A percentile compares a stretch with the other conserved stretches of the same genome.
Conservation (phyloP, 768 basidiomycete genomes). For the Phylloporus scabripes region DNA sequence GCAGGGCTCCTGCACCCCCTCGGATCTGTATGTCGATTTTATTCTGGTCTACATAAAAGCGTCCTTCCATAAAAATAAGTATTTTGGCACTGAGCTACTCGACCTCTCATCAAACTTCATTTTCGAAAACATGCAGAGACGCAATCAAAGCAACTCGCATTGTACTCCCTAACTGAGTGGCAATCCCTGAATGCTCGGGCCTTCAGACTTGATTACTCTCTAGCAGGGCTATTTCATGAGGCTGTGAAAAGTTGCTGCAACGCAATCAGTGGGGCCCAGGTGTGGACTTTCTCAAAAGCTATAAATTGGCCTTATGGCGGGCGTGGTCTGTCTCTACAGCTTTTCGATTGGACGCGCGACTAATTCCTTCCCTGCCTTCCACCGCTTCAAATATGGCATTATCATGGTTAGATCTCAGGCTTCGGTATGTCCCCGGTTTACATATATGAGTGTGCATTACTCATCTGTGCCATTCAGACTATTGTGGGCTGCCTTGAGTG, state of each 20-base stretch:
- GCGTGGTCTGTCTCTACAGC: background rate
- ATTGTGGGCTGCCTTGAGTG: slow-evolving; percentile 9
- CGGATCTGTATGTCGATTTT: background rate
- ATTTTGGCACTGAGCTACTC: background rate
- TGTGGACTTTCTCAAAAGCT: slow-evolving; percentile 2
- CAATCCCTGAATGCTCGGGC: slow-evolving; percentile 9
- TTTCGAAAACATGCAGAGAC: slow-evolving; percentile 11
- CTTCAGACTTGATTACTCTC: slow-evolving; percentile 17
- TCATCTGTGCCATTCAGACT: slow-evolving; percentile 4
- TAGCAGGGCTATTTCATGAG: slow-evolving; percentile 16
- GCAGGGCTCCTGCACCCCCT: no score
- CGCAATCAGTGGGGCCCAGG: slow-evolving; percentile 23
- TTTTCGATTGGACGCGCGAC: background rate
- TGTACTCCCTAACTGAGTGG: slow-evolving; percentile 23
- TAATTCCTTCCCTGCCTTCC: background rate
- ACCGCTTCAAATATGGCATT: background rate
- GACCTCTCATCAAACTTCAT: background rate
- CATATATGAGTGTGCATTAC: background rate
- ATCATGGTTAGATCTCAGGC: background rate
- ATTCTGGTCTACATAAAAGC: background rate
- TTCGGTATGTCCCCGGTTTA: background rate
- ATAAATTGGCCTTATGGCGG: slow-evolving; percentile 19
- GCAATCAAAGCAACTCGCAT: slow-evolving; percentile 18
- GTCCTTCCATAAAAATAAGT: background rate
- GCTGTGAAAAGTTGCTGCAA: slow-evolving; percentile 13